phyloP scores from a whole-genome alignment of 2,329 filamentous ascomycete genomes.

The Colletotrichum tanaceti region DNA sequence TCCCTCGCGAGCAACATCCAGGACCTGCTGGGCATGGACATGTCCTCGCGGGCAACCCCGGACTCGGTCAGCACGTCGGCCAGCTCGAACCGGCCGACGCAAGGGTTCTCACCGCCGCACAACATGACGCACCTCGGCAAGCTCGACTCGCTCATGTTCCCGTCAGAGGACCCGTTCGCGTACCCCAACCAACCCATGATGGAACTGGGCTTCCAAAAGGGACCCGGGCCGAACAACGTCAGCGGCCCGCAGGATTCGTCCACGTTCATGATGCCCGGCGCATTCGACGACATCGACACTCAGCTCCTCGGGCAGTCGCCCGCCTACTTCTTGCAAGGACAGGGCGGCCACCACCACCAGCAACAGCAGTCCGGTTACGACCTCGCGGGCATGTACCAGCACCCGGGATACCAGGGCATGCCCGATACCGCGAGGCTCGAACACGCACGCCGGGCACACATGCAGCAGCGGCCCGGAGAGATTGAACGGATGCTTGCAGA shows the following conservation, averaged over 20 bases:
- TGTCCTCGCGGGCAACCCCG: slow-evolving; percentile 56
- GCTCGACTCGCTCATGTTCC: slow-evolving; percentile 83
- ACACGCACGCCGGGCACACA: slow-evolving; percentile 38
- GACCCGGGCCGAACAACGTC: slow-evolving; percentile 49
- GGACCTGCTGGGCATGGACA: slow-evolving; percentile 60
- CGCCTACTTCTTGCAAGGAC: slow-evolving; percentile 73
- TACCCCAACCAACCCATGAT: slow-evolving; percentile 83
- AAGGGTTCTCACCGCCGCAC: slow-evolving; percentile 46
- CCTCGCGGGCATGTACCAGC: slow-evolving; percentile 39
- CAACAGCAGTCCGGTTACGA: slow-evolving; percentile 44
- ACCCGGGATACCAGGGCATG: slow-evolving; percentile 37
- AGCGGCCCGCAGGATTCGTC: slow-evolving; percentile 50
- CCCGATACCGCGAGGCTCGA: slow-evolving; percentile 38
- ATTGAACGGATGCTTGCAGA: slow-evolving; percentile 41
- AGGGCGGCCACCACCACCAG: slow-evolving; percentile 47
- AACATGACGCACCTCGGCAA: slow-evolving; percentile 69
- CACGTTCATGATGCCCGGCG: slow-evolving; percentile 63
- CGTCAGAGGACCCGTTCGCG: slow-evolving; percentile 79
- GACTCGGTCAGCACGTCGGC: slow-evolving; percentile 57
- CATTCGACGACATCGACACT: slow-evolving; percentile 76
- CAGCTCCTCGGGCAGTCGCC: slow-evolving; percentile 78
- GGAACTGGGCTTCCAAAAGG: slow-evolving; percentile 61
- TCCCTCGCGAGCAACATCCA: slow-evolving; percentile 55
- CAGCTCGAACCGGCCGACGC: slow-evolving; percentile 50
- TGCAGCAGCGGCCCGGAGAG: slow-evolving; percentile 40